A percentile compares a stretch with the other conserved stretches of the same genome.
Conservation (phyloP, 768 basidiomycete species). For the Termitomyces titanicus region DNA sequence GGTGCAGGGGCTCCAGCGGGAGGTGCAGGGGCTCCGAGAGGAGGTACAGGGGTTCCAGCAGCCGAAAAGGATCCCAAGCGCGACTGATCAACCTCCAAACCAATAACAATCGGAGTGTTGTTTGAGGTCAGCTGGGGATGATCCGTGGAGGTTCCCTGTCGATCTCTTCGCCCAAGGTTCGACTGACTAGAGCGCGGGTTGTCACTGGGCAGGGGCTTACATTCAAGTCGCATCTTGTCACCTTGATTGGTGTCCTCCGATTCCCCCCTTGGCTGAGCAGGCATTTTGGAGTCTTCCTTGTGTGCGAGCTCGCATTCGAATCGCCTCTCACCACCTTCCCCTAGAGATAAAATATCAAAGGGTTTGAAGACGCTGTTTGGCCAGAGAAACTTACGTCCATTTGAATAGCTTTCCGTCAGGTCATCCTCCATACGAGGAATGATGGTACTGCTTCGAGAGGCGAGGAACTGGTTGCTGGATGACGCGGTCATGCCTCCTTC, state of each 20-base stretch:
- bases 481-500: conserved; percentile 23
- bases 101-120: too few relatives aligned
- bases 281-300: background rate
- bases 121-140: too few relatives aligned
- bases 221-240: too few relatives aligned
- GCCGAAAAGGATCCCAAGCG: background rate
- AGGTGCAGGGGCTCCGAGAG: background rate
- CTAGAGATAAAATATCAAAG: background rate
- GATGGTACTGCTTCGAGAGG: conserved; percentile 12
- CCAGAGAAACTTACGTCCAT: conserved; percentile 3
- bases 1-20: conserved; percentile 2
- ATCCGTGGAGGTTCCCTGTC: too few relatives aligned
- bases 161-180: background rate
- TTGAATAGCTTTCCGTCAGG: background rate
- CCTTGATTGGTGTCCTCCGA: background rate
- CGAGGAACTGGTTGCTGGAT: conserved; percentile 18
- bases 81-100: too few relatives aligned
- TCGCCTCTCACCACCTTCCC: background rate
- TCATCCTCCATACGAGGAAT: conserved; percentile 10
- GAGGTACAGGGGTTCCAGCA: background rate
- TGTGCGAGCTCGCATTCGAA: background rate
- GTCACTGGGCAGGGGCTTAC: background rate
- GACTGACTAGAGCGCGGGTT: background rate
- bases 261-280: background rate
- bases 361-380: background rate